Conservation (phyloP, 495 filamentous ascomycete species). For the Halenospora varia region DNA sequence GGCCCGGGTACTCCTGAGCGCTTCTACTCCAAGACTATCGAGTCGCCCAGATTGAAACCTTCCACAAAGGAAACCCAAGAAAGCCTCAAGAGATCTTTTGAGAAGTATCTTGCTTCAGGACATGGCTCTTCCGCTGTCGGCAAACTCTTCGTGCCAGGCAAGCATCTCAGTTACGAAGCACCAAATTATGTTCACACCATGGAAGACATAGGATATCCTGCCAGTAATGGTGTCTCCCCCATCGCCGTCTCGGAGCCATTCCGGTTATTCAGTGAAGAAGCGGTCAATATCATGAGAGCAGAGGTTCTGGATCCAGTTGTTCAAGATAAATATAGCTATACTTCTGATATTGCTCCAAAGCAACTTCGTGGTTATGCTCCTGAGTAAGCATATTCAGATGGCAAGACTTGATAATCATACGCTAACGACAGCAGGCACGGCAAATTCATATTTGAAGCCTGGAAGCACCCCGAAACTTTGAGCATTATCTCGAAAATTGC, state of each 20-base stretch:
- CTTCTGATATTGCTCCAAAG: conserved; percentile 60
- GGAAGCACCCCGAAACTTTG: conserved; percentile 62
- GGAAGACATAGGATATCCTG: conserved; percentile 24
- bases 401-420: not conserved
- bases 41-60: conserved; percentile 21
- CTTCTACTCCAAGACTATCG: conserved; percentile 11
- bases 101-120: conserved; percentile 22
- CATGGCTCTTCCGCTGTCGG: conserved; percentile 14
- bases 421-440: conserved; percentile 41
- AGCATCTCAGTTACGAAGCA: conserved; percentile 22
- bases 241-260: conserved; percentile 72
- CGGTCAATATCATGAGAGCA: conserved; percentile 58
- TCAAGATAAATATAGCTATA: conserved; percentile 59
- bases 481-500: conserved; percentile 64
- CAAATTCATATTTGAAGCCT: conserved; percentile 66
- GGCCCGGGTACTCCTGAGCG: conserved; percentile 15
- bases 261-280: conserved; percentile 64
- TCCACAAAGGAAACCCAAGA: conserved; percentile 24
- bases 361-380: conserved; percentile 65
- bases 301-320: conserved; percentile 63
- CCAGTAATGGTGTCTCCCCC: conserved; percentile 50
- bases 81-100: conserved; percentile 25
- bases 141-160: conserved; percentile 23
- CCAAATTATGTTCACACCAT: conserved; percentile 24
- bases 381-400: conserved; percentile 45